phyloP scores from a whole-genome alignment of 2,329 filamentous ascomycete species.

The Colletotrichum godetiae region DNA sequence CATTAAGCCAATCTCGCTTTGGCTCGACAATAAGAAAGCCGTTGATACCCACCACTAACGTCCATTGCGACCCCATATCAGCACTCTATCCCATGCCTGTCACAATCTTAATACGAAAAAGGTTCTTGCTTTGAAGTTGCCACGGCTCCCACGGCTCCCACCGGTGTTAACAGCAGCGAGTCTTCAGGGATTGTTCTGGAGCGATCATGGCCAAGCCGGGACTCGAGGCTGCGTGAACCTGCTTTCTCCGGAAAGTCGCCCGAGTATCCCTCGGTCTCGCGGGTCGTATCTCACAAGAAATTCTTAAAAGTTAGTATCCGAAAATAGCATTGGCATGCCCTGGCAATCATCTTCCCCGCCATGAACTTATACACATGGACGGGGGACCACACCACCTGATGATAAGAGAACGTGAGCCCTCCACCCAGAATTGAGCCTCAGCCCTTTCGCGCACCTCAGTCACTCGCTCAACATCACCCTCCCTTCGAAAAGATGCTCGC shows the following conservation, averaged over 20 bases:
- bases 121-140: neutral
- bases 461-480: neutral
- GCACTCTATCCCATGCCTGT: neutral
- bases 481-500: slow-evolving; percentile 13
- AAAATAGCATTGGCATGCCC: slow-evolving; percentile 14
- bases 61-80: neutral
- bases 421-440: neutral
- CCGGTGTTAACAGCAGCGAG: neutral
- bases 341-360: neutral
- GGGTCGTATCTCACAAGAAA: neutral
- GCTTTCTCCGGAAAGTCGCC: neutral
- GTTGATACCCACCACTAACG: slow-evolving; percentile 15
- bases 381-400: neutral
- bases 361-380: neutral
- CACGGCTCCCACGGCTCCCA: no score
- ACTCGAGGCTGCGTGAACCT: neutral
- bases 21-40: neutral
- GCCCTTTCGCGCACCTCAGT: neutral
- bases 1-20: slow-evolving; percentile 19
- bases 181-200: neutral
- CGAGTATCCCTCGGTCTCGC: neutral
- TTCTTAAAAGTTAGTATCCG: neutral
- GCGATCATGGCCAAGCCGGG: neutral
- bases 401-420: neutral
- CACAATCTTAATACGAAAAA: slow-evolving; percentile 29